Base-by-base conservation (phyloP, 768 basidiomycete species). In the Kwoniella shandongensis region DNA sequence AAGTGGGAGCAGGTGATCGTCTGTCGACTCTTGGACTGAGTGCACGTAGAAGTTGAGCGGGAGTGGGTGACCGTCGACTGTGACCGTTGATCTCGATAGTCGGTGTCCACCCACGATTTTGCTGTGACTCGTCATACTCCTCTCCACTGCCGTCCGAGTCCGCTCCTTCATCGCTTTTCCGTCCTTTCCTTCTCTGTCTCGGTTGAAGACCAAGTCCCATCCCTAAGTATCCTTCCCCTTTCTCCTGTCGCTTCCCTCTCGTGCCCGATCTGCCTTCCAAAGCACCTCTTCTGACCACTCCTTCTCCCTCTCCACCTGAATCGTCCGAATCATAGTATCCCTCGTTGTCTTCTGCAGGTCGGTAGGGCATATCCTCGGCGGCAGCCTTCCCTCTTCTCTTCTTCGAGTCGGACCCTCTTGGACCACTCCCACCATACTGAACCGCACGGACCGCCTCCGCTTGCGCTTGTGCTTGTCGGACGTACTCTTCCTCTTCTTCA, bases 191-290 rank as follows among this genome's bases (percentile, higher is more conserved):
- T 23, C 67, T 56, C 27, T 59, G 41, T n/a, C 61, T 47, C 15
- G 62, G 68, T 32, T 70, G 66, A 4, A 74, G 53, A 15, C 67
- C 65, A n/a, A 70, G 45, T 15, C 70, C 68, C 54, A 62, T 72
- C 11, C 73, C 70, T 5, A 74, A 54, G 46, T 72, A 74, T 22
- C 73, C 70, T 53, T 72, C 70, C 0, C 68, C 70, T 32, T 51
- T 64, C 23, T 70, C 66, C 35, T 61, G 44, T 29, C 70, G 44
- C 47, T 66, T 57, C 15, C 73, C 73, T 45, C 73, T 51, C 12
- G 67, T 67, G 3, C 44, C 63, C 5, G 67, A 62, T 35, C 66
- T 41, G n/a, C 60, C 71, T 29, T 68, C 59, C 30, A 72, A 45
- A n/a, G 61, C 70, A 42, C 70, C 70, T 18, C 36, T 36, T 25